phyloP scores from a whole-genome alignment of 2,329 filamentous ascomycete genomes.

The Paracoccidioides brasiliensis region DNA sequence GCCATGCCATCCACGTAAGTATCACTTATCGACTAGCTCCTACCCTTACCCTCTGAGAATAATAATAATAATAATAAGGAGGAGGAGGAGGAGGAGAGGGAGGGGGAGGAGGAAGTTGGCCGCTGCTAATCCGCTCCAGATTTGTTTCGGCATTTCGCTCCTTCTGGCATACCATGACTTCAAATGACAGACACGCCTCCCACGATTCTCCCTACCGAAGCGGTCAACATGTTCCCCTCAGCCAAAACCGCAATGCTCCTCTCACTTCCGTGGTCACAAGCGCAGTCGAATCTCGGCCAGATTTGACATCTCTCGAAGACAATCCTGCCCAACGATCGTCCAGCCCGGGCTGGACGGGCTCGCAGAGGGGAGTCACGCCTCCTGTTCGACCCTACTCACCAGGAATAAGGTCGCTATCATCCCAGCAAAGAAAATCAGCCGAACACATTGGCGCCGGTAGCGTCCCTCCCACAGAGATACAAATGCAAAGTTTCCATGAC shows the following conservation, averaged over 20 bases:
- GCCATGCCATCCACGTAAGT: conserved; percentile 7
- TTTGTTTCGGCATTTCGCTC: conserved; percentile 64
- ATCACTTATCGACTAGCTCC: background rate
- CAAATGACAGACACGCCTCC: conserved; percentile 70
- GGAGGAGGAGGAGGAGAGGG: too few species aligned
- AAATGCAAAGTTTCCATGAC: conserved; percentile 90
- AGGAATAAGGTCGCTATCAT: conserved; percentile 68
- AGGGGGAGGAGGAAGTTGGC: too few species aligned
- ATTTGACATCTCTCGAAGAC: conserved; percentile 69
- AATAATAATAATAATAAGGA: background rate
- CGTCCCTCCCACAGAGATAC: conserved; percentile 68
- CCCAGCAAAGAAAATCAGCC: conserved; percentile 46
- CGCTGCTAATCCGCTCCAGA: conserved; percentile 26
- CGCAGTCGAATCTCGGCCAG: conserved; percentile 74
- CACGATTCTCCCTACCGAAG: conserved; percentile 88
- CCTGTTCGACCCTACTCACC: conserved; percentile 71
- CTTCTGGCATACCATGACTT: conserved; percentile 89
- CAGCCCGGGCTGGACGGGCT: conserved; percentile 43
- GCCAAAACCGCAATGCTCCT: conserved; percentile 65
- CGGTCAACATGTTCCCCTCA: conserved; percentile 77
- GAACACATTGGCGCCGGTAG: conserved; percentile 52
- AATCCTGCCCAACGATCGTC: conserved; percentile 47
- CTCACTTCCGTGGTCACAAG: conserved; percentile 77
- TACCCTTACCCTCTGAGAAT: background rate
- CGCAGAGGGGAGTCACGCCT: conserved; percentile 41